phyloP scores from a whole-genome alignment of 192 early-diverging fungal genomes.

The Funneliformis geosporum region DNA sequence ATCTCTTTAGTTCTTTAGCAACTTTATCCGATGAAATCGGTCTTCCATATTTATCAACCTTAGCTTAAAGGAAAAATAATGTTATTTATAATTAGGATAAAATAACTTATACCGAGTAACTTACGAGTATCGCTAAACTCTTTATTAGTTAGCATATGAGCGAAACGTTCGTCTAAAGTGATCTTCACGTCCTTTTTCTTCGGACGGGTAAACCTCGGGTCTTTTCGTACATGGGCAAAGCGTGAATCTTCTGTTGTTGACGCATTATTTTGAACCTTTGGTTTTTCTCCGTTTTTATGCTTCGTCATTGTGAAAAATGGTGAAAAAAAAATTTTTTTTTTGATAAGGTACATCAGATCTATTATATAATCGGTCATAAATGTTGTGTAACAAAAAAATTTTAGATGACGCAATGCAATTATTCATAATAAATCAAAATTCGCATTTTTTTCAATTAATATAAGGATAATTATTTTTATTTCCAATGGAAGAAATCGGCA shows the following conservation, averaged over 20 bases:
- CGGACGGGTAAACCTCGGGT: constrained; percentile 76
- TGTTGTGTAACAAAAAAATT: neutral
- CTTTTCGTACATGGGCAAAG: constrained; percentile 75
- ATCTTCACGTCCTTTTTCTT: constrained; percentile 83
- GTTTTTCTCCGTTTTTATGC: constrained; percentile 8
- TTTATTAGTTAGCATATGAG: constrained; percentile 74
- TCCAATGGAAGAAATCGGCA: constrained; percentile 1
- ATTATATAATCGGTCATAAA: neutral
- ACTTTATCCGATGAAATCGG: constrained; percentile 45
- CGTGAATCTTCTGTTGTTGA: constrained; percentile 65
- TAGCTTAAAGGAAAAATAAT: constrained; percentile 44
- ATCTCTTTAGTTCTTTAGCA: constrained; percentile 68
- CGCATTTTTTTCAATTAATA: neutral
- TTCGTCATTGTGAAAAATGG: neutral
- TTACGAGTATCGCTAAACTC: constrained; percentile 58
- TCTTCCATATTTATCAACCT: constrained; percentile 79
- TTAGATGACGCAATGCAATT: neutral
- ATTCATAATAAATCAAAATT: neutral
- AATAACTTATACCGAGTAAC: too few species aligned
- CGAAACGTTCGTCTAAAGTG: constrained; percentile 86
- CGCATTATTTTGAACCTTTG: neutral
- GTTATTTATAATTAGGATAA: neutral
- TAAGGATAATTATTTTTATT: neutral
- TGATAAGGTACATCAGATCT: neutral
- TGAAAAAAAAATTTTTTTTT: neutral